Conservation (phyloP, 192 early-diverging fungal species). For the Backusella westeae region DNA sequence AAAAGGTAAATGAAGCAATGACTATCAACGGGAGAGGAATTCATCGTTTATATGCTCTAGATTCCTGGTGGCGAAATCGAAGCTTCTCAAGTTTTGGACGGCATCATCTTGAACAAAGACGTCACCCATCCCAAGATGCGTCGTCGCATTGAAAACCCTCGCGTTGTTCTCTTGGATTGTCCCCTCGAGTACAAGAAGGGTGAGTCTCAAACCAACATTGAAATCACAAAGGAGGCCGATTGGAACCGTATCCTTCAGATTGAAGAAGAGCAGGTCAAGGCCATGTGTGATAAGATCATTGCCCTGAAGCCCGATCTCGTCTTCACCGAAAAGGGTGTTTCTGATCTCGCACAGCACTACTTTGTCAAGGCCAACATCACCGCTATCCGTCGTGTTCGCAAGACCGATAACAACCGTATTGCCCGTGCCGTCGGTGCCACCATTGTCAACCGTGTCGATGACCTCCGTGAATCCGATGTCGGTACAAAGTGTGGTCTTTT, state of each 20-base stretch:
- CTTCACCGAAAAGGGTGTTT: conserved; percentile 99
- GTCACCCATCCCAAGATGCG: conserved; percentile 98
- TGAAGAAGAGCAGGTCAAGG: conserved; percentile 98
- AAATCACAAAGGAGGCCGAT: conserved; percentile 95
- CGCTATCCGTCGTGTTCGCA: conserved; percentile 94
- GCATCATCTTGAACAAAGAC: conserved; percentile 99
- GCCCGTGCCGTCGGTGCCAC: conserved; percentile 96
- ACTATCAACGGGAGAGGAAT: not conserved
- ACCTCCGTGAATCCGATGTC: conserved; percentile 94
- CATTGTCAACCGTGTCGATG: conserved; percentile 95
- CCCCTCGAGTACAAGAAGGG: conserved; percentile 99
- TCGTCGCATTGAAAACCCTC: conserved; percentile 93
- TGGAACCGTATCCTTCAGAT: conserved; percentile 97
- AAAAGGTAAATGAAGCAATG: conserved; percentile 66
- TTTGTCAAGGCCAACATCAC: conserved; percentile 98
- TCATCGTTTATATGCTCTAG: conserved; percentile 27
- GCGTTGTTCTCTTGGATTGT: conserved; percentile 95
- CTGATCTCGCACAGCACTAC: conserved; percentile 98
- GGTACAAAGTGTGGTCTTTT: conserved; percentile 95
- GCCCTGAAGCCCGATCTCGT: conserved; percentile 96
- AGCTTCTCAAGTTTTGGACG: conserved; percentile 91
- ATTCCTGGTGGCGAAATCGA: conserved; percentile 99
- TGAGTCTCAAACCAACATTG: conserved; percentile 98
- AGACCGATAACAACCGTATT: conserved; percentile 99
- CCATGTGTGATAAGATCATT: conserved; percentile 95